Base-by-base conservation (phyloP, 352 stramenopile genomes). In the Detonula confervacea region DNA sequence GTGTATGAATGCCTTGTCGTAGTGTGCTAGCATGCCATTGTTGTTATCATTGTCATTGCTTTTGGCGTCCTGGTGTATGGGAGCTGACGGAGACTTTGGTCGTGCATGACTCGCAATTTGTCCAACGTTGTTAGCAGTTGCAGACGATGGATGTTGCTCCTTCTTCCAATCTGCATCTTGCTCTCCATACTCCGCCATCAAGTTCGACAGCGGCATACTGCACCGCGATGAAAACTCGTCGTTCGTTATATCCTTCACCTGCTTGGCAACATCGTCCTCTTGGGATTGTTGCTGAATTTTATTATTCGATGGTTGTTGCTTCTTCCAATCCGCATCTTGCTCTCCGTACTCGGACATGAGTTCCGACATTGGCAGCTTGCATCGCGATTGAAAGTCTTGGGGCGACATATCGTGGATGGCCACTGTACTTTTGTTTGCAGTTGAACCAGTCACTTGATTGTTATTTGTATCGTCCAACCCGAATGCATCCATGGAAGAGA, bases 181-280 rank as follows among this genome's bases (percentile, higher is more conserved):
- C 63, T 91, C 69, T 62, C 88, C 88, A 68, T 91, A 92, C 42
- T 92, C 86, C 24, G 67, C 65, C 30, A 92, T 59, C 8, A 93
- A 54, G 18, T 88, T 71, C 12, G 73, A 75, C 25, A 90, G 57
- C 5, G 73, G 74, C 60, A 77, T 76, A 49, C 56, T 86, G 66
- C 59, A 63, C 20, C 76, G 54, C 54, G 67, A 76, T 66, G 42
- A 37, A 42, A 72, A 79, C n/a, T 69, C 59, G 9, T 37, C 33
- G 25, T 59, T 66, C 3, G 22, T 56, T 4, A 22, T 35, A 4
- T 0, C 18, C 22, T 30, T 18, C 16, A 29, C 30, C 24, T 12
- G 33, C 20, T 29, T 55, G 12, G 29, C 60, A 2, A 18, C 8
- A 22, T 67, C 35, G n/a, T n/a, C n/a, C n/a, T n/a, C n/a, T 18